These are phyloP conservation scores for Aureobasidium sp. DNA, from an alignment of 2,329 filamentous ascomycete species.

Conservation along the genomic window DNA sequence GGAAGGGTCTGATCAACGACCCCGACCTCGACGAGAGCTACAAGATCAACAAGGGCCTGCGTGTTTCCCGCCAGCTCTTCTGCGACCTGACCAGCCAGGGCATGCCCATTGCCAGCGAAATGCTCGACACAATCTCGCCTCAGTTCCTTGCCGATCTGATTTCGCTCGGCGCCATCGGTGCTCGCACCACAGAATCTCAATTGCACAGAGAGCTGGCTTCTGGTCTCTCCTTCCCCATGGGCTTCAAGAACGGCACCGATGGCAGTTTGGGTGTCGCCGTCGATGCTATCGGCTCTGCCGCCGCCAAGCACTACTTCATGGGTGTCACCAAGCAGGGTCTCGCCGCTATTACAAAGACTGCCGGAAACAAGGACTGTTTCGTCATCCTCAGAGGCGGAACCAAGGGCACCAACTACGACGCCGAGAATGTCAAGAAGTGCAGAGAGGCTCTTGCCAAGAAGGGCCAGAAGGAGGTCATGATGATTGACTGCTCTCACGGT, in stretches of 20 bases:
- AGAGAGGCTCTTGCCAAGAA: conserved; percentile 76
- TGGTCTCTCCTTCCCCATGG: conserved; percentile 92
- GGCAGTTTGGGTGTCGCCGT: conserved; percentile 86
- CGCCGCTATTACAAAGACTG: conserved; percentile 87
- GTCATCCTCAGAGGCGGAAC: conserved; percentile 90
- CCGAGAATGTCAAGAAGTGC: conserved; percentile 69
- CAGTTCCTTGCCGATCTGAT: conserved; percentile 97
- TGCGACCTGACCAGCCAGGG: conserved; percentile 77
- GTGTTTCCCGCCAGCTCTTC: conserved; percentile 88
- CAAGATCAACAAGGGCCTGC: conserved; percentile 97
- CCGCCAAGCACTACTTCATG: conserved; percentile 91
- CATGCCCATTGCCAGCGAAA: conserved; percentile 94
- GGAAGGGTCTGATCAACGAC: conserved; percentile 99
- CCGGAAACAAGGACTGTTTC: conserved; percentile 94
- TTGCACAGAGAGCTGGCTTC: conserved; percentile 92
- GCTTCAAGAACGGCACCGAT: conserved; percentile 99
- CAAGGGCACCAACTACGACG: conserved; percentile 89
- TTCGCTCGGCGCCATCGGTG: conserved; percentile 90
- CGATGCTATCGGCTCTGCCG: conserved; percentile 79
- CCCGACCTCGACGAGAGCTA: conserved; percentile 95
- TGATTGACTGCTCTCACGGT: conserved; percentile 98
- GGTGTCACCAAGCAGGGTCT: conserved; percentile 97
- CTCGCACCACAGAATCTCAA: conserved; percentile 92
- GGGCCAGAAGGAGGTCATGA: conserved; percentile 79
- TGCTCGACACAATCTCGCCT: conserved; percentile 97